phyloP scores from a whole-genome alignment of 306 rosid genomes.

The Canavalia ensiformis region DNA sequence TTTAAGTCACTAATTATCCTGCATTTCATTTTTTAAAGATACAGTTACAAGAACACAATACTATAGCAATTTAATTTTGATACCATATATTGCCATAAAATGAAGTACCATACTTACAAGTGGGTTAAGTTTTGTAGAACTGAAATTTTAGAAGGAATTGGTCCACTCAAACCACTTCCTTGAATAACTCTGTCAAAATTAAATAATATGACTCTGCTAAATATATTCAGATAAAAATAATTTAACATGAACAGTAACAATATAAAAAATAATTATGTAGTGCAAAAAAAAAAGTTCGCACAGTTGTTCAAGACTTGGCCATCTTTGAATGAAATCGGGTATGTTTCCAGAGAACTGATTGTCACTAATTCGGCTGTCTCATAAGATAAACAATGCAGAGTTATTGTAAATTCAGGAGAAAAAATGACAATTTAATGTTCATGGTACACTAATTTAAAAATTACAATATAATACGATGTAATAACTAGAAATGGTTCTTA shows the following conservation, averaged over 20 bases:
- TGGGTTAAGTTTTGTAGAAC: constrained; percentile 39
- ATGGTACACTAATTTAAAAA: too few relatives aligned
- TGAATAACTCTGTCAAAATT: constrained; percentile 55
- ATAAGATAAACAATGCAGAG: background rate
- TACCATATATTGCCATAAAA: background rate
- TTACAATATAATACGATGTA: too few relatives aligned
- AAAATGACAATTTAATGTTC: background rate
- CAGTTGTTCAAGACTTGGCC: constrained; percentile 57
- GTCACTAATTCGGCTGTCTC: constrained; percentile 32
- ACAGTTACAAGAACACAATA: background rate
- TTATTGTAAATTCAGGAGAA: background rate
- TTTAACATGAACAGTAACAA: too few relatives aligned
- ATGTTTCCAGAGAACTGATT: constrained; percentile 57
- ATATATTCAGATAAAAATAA: background rate
- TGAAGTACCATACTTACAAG: constrained; percentile 58
- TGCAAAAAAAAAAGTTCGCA: constrained; percentile 12
- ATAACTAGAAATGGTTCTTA: too few relatives aligned
- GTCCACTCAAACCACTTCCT: constrained; percentile 75
- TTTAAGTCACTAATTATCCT: constrained; percentile 78
- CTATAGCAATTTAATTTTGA: background rate
- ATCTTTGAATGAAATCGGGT: constrained; percentile 61
- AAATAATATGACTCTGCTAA: background rate
- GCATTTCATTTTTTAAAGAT: constrained; percentile 34
- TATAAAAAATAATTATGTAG: too few relatives aligned
- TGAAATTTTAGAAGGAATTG: constrained; percentile 67